Conservation (phyloP, 164 flowering plant genomes). For the Magnolia changhungtana region DNA sequence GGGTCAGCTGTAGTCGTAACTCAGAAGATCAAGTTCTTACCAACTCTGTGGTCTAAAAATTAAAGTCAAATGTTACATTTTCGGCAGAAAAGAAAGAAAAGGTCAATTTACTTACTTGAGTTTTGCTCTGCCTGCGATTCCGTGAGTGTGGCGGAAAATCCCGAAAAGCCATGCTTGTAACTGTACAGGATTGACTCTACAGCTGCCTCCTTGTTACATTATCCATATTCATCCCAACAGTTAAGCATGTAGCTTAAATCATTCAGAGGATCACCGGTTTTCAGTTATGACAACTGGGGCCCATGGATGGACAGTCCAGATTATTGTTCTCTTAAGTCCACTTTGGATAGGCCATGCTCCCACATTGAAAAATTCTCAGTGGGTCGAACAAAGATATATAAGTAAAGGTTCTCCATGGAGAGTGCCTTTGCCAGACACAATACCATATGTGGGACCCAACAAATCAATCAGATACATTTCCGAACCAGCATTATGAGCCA, state of each 20-base stretch:
- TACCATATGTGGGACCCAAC: too few species aligned
- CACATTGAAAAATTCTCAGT: too few species aligned
- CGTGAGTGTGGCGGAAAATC: slow-evolving; percentile 53
- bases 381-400: too few species aligned
- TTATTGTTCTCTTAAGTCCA: too few species aligned
- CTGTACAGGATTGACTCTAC: slow-evolving; percentile 34
- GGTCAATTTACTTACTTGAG: slow-evolving; percentile 23
- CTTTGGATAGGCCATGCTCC: too few species aligned
- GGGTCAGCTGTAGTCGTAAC: background rate
- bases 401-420: too few species aligned
- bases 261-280: background rate
- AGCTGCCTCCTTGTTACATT: slow-evolving; percentile 40
- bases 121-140: slow-evolving; percentile 32
- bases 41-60: background rate
- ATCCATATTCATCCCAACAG: background rate
- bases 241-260: too few species aligned
- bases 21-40: background rate
- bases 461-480: too few species aligned
- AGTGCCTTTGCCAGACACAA: too few species aligned
- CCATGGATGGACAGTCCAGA: too few species aligned
- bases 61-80: background rate
- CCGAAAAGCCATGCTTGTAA: slow-evolving; percentile 56
- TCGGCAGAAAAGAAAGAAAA: background rate
- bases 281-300: background rate
- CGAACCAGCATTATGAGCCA: too few species aligned